Conservation (phyloP, 495 filamentous ascomycete genomes). For the Chaetomium fimeti region DNA sequence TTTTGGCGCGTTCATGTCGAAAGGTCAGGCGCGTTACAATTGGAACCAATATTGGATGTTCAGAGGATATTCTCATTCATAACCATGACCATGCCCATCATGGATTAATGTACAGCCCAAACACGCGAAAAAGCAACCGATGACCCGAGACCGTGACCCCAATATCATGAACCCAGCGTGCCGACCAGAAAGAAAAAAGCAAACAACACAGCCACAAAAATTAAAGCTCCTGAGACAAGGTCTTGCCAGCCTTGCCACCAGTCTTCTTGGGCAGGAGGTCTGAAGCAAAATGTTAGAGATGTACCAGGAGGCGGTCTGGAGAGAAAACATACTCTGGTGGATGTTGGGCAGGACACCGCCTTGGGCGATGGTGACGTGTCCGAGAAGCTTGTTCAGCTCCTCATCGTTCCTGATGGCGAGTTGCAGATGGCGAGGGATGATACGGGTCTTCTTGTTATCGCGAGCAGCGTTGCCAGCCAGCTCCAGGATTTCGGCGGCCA, state of each 20-base stretch:
- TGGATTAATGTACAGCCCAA: slow-evolving; percentile 91
- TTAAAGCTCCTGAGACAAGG: slow-evolving; percentile 87
- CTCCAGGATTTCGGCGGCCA: slow-evolving; percentile 98
- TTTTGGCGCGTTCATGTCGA: no score
- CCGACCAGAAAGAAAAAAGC: slow-evolving; percentile 65
- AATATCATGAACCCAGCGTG: slow-evolving; percentile 71
- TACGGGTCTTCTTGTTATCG: slow-evolving; percentile 99
- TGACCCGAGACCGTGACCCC: slow-evolving; percentile 82
- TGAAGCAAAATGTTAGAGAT: slow-evolving; percentile 52
- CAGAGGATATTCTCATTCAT: slow-evolving; percentile 55
- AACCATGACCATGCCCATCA: slow-evolving; percentile 64
- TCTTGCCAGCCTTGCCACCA: slow-evolving; percentile 82
- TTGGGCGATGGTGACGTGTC: slow-evolving; percentile 98
- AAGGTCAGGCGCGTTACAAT: background rate
- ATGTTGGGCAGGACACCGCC: slow-evolving; percentile 99
- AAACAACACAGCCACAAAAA: slow-evolving; percentile 54
- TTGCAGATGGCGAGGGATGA: slow-evolving; percentile 98
- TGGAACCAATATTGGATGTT: slow-evolving; percentile 23
- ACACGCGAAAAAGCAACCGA: slow-evolving; percentile 69
- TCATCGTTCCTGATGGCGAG: slow-evolving; percentile 99
- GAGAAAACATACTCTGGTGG: slow-evolving; percentile 80
- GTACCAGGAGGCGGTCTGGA: background rate
- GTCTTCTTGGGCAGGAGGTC: slow-evolving; percentile 99
- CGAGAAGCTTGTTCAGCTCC: slow-evolving; percentile 99
- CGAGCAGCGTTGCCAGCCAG: slow-evolving; percentile 97